Evolutionary conservation across 345 rosid species (phyloP), one percentile per base, ranked within the genome.

Genomic region (Euclidium syriacum): DNA sequence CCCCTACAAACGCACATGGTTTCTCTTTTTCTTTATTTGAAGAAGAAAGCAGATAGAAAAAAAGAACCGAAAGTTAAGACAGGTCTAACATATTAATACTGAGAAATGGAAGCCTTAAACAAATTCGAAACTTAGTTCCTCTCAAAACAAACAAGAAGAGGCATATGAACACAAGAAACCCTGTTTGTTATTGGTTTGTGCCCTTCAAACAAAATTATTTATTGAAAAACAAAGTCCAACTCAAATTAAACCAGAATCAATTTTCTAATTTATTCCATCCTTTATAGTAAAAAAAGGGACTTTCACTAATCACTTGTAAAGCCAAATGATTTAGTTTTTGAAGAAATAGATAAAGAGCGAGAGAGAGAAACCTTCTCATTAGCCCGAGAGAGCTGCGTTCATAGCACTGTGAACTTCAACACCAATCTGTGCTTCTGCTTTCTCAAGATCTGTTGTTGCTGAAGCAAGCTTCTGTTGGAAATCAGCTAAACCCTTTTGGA

Each of bases 401-500:
- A 87, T 83, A 35, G 83, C 88, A 73, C 95, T 83, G 77, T 87
- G 87, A 43, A 87, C 81, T 53, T 87, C 91, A 34, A 87, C 62
- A 6, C 95, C 95, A 48, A 85, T 82, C 78, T 89, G 98, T 15
- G 98, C 96, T 43, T 89, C 95, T 12, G 95, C 91, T 79, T 82
- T 92, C 77, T 83, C 91, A 67, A 81, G 70, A 43, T 83, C 91
- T 0, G 94, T 85, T 11, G 88, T 50, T 7, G 98, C 96, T 14
- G 96, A 82, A 39, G 75, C 76, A 34, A 83, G 83, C 71, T 82
- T 83, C 79, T 82, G 90, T 16, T 75, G 74, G 81, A 83, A 92
- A 25, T 92, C 89, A 43, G 89, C 78, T n/a, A 86, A 81, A 30
- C 94, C 94, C 80, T 85, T 85, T 77, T 86, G 94, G 44, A 92